Conservation (phyloP, 1,284 basidiomycete species). For the Cryptococcus floricola region DNA sequence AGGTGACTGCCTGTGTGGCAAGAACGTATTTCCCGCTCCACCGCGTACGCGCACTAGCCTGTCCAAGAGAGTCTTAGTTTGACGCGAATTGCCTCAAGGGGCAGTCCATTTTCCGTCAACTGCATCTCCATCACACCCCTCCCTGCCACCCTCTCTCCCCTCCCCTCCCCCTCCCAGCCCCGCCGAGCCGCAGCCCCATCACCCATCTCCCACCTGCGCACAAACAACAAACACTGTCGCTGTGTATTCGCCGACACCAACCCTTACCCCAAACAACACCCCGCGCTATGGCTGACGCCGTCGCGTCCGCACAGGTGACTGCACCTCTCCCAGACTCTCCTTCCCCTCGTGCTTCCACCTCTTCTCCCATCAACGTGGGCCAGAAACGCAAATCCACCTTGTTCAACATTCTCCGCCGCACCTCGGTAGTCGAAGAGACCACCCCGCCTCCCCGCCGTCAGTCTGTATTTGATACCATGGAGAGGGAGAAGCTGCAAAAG, state of each 20-base stretch:
- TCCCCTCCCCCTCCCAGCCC: background rate
- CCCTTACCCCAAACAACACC: background rate
- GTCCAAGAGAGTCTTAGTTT: too few species aligned
- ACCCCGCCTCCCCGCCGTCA: slow-evolving; percentile 7
- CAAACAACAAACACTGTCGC: background rate
- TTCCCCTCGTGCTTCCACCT: background rate
- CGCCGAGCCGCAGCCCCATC: background rate
- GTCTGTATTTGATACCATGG: slow-evolving; percentile 8
- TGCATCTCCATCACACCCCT: background rate
- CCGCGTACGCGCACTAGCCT: background rate
- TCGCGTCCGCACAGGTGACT: background rate
- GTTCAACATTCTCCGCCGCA: background rate
- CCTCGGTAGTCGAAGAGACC: slow-evolving; percentile 1
- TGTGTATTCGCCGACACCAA: background rate
- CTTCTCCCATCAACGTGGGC: background rate
- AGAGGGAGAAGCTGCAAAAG: background rate
- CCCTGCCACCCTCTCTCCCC: background rate
- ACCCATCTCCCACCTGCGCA: background rate
- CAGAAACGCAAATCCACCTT: background rate
- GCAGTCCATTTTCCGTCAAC: background rate
- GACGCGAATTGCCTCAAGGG: background rate
- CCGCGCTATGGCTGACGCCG: background rate
- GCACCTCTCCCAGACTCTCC: background rate
- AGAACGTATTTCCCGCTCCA: background rate
- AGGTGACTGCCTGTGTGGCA: too few species aligned